Evolutionary conservation across 768 basidiomycete genomes (phyloP).

Genomic region (Solioccasus polychromus): DNA sequence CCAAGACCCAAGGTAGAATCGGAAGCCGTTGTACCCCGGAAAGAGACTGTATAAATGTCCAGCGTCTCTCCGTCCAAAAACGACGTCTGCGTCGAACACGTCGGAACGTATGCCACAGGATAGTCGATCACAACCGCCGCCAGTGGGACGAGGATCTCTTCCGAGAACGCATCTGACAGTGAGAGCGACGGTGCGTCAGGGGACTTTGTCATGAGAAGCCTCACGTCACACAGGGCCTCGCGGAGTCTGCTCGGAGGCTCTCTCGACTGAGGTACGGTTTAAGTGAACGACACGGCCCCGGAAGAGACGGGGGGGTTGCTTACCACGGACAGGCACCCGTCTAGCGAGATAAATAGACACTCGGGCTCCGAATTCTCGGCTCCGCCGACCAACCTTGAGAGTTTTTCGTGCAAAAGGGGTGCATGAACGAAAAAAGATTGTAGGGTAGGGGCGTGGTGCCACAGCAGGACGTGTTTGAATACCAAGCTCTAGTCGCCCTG

Average conservation of each 20-base stretch:
- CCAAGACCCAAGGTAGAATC: neutral
- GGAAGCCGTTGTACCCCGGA: conserved; percentile 2
- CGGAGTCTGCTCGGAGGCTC: conserved; percentile 11
- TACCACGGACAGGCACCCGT: conserved; percentile 18
- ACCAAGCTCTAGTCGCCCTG: conserved; percentile 6
- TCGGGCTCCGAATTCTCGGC: too few species aligned
- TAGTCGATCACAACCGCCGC: conserved; percentile 63
- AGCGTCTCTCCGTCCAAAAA: conserved; percentile 48
- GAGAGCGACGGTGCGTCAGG: conserved; percentile 22
- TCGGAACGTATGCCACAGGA: conserved; percentile 53
- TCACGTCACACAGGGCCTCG: conserved; percentile 13
- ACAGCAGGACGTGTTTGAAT: conserved; percentile 43
- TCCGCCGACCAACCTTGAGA: conserved; percentile 4
- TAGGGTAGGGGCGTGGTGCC: conserved; percentile 43
- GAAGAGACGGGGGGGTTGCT: too few species aligned
- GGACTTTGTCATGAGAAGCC: conserved; percentile 2
- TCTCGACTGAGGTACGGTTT: conserved; percentile 11
- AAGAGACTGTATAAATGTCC: conserved; percentile 44
- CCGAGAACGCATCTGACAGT: conserved; percentile 27
- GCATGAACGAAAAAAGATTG: conserved; percentile 59
- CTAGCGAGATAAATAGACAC: conserved; percentile 21
- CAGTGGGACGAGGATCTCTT: conserved; percentile 43
- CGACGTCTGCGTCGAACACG: conserved; percentile 31
- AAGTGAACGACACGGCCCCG: too few species aligned
- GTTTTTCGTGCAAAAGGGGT: conserved; percentile 13